Evolutionary conservation across 768 basidiomycete genomes (phyloP).

Genomic region (Phanerochaete carnosa): DNA sequence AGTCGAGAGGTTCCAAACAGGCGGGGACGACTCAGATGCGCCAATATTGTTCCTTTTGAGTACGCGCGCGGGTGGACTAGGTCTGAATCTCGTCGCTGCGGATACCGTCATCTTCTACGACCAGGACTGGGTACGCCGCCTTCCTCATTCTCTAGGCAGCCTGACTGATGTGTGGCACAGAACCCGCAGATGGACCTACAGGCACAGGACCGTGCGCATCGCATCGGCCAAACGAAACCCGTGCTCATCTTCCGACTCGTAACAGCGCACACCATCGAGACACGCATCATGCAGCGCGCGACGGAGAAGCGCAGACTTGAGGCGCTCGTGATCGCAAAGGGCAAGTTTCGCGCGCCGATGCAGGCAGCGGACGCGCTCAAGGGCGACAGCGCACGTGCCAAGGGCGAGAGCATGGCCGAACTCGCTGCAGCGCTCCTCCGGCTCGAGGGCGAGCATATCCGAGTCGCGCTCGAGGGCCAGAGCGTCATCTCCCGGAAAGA

Average conservation of each 20-base stretch:
- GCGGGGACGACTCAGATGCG: slow-evolving; percentile 56
- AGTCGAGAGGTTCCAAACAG: slow-evolving; percentile 81
- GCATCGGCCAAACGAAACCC: slow-evolving; percentile 91
- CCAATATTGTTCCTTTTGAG: slow-evolving; percentile 78
- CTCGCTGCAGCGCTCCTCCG: slow-evolving; percentile 74
- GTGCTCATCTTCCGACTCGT: slow-evolving; percentile 89
- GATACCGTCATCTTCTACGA: slow-evolving; percentile 95
- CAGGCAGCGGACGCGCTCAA: slow-evolving; percentile 36
- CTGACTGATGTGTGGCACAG: slow-evolving; percentile 30
- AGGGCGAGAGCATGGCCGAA: slow-evolving; percentile 67
- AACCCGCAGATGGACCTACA: slow-evolving; percentile 97
- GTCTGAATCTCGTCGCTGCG: slow-evolving; percentile 77
- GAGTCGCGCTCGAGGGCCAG: slow-evolving; percentile 67
- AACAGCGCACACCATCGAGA: slow-evolving; percentile 87
- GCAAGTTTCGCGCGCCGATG: slow-evolving; percentile 81
- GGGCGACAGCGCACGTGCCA: background rate
- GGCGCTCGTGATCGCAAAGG: slow-evolving; percentile 92
- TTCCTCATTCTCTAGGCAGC: background rate
- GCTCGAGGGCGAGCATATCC: slow-evolving; percentile 87
- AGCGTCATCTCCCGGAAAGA: slow-evolving; percentile 81
- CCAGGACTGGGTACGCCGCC: slow-evolving; percentile 73
- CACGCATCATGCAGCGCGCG: slow-evolving; percentile 86
- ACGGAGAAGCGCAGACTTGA: slow-evolving; percentile 87
- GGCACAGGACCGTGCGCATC: slow-evolving; percentile 92
- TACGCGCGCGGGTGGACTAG: slow-evolving; percentile 76